Conservation (phyloP, 495 filamentous ascomycete species). For the Tuber magnatum region DNA sequence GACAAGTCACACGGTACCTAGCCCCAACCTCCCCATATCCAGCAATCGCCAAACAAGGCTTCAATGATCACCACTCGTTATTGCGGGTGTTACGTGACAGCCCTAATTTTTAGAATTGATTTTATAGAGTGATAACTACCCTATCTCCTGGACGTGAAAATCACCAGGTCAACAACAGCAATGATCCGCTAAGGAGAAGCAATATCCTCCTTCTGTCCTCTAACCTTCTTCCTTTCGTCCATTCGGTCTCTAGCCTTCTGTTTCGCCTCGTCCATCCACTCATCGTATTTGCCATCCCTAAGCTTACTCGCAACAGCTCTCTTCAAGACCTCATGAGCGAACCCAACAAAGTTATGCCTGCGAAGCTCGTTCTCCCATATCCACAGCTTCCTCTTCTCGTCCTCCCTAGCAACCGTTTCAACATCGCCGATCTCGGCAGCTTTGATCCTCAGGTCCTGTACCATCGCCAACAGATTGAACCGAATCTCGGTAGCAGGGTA, state of each 20-base stretch:
- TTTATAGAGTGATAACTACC: background rate
- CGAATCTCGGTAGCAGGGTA: constrained; percentile 84
- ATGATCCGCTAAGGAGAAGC: constrained; percentile 3
- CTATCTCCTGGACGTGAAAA: background rate
- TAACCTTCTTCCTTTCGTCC: constrained; percentile 49
- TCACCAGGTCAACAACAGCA: background rate
- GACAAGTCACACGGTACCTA: background rate
- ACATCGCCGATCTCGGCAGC: constrained; percentile 76
- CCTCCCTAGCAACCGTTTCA: constrained; percentile 70
- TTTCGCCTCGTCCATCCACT: constrained; percentile 75
- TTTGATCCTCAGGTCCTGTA: constrained; percentile 64
- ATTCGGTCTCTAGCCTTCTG: constrained; percentile 61
- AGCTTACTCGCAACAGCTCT: constrained; percentile 69
- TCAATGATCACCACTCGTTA: background rate
- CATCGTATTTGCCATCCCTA: constrained; percentile 57
- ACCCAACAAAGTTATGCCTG: constrained; percentile 92
- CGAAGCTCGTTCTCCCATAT: constrained; percentile 92
- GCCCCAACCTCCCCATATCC: background rate
- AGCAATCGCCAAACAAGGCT: background rate
- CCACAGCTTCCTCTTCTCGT: constrained; percentile 79
- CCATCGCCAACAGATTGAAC: constrained; percentile 93
- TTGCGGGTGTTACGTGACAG: background rate
- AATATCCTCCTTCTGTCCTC: constrained; percentile 28
- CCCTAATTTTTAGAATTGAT: background rate
- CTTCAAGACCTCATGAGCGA: constrained; percentile 84